Conservation (phyloP, 179 eudicot genomes). For the Silene coronaria region DNA sequence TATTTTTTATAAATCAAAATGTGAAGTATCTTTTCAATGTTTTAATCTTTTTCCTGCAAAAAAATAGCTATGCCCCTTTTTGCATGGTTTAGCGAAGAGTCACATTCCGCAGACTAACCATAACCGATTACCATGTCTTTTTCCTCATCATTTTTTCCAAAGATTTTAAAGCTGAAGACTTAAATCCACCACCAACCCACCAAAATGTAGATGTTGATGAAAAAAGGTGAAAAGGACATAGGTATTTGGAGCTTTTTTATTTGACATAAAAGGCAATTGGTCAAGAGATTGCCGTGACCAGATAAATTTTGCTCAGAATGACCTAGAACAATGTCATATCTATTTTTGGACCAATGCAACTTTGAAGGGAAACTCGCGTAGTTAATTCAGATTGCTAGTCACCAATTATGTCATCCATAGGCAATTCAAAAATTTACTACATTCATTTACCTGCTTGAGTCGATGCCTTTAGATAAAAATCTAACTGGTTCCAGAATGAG, state of each 20-base stretch:
- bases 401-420: not conserved
- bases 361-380: not conserved
- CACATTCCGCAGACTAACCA: not conserved
- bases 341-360: not conserved
- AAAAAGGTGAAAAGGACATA: not conserved
- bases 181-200: not conserved
- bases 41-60: not conserved
- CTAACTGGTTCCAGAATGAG: conserved; percentile 63
- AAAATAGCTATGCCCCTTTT: not conserved
- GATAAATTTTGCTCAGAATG: not conserved
- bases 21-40: not conserved
- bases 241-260: not conserved
- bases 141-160: not conserved
- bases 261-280: not conserved
- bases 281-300: not conserved
- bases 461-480: conserved; percentile 41
- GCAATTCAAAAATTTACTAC: not conserved
- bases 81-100: not conserved
- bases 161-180: not conserved
- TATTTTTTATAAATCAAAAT: not conserved
- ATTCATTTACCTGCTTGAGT: conserved; percentile 50
- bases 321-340: not conserved
- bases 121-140: not conserved
- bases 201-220: not conserved
- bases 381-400: not conserved